phyloP scores from a whole-genome alignment of 257 asterid genomes.

The Fraxinus excelsior region DNA sequence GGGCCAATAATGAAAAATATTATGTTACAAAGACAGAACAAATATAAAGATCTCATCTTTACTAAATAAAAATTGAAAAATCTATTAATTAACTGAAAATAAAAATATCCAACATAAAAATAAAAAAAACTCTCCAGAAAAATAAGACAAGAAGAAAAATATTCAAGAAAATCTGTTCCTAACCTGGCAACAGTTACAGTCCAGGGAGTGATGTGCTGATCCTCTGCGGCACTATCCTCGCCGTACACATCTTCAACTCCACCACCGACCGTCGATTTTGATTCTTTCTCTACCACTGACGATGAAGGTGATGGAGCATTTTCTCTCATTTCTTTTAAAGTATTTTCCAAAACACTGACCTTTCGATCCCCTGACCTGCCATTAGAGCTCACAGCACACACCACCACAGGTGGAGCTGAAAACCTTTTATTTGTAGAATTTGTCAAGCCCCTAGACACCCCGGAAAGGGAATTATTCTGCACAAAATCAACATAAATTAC shows the following conservation, averaged over 20 bases:
- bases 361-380: slow-evolving; percentile 42
- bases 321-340: slow-evolving; percentile 28
- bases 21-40: neutral
- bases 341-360: slow-evolving; percentile 36
- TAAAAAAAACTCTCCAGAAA: neutral
- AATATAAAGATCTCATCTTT: neutral
- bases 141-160: neutral
- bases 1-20: neutral
- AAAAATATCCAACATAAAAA: slow-evolving; percentile 8
- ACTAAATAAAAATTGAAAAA: slow-evolving; percentile 14
- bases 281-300: slow-evolving; percentile 34
- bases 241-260: slow-evolving; percentile 69
- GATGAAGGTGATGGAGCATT: slow-evolving; percentile 21
- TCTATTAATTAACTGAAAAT: neutral
- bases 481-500: neutral
- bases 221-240: slow-evolving; percentile 66
- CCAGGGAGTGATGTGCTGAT: slow-evolving; percentile 64
- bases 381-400: slow-evolving; percentile 37
- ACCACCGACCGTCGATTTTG: slow-evolving; percentile 45
- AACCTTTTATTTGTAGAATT: slow-evolving; percentile 24
- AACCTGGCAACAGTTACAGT: slow-evolving; percentile 73
- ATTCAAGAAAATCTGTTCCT: slow-evolving; percentile 6
- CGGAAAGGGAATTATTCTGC: slow-evolving; percentile 41
- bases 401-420: slow-evolving; percentile 34
- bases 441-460: slow-evolving; percentile 35